Evolutionary conservation across 805 yeast species (phyloP).

Genomic region (Cyberlindnera mrakii): DNA sequence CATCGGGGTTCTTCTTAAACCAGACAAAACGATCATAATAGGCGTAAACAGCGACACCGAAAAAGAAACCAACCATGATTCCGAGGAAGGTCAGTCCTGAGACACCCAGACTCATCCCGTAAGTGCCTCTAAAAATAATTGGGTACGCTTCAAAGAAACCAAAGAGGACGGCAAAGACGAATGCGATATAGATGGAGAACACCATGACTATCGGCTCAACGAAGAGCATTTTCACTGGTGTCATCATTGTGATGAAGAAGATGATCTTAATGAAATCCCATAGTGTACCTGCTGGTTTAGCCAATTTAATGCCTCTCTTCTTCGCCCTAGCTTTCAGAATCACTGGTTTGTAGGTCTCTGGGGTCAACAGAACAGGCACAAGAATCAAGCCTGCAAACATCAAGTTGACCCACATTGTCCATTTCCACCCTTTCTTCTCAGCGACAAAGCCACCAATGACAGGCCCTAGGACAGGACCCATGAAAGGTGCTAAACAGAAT

Average conservation of each 20-base stretch:
- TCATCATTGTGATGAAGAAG: conserved; percentile 44
- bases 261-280: conserved; percentile 38
- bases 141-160: conserved; percentile 81
- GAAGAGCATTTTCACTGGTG: conserved; percentile 63
- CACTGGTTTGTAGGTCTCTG: conserved; percentile 71
- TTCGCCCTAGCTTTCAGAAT: conserved; percentile 55
- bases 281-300: conserved; percentile 29
- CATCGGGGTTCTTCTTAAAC: conserved; percentile 56
- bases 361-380: conserved; percentile 41
- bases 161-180: conserved; percentile 70
- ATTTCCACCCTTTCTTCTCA: conserved; percentile 55
- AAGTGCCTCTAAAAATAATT: conserved; percentile 61
- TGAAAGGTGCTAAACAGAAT: conserved; percentile 74
- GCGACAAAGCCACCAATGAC: conserved; percentile 70
- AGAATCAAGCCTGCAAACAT: conserved; percentile 55
- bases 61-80: conserved; percentile 60
- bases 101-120: conserved; percentile 51
- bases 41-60: conserved; percentile 50
- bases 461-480: conserved; percentile 78
- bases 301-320: conserved; percentile 49
- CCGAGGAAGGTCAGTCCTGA: conserved; percentile 69
- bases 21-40: conserved; percentile 40
- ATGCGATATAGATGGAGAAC: conserved; percentile 64
- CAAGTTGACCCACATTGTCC: conserved; percentile 68
- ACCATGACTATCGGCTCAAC: conserved; percentile 72